Conservation (phyloP, 768 basidiomycete species). For the Leccinum obscurum region DNA sequence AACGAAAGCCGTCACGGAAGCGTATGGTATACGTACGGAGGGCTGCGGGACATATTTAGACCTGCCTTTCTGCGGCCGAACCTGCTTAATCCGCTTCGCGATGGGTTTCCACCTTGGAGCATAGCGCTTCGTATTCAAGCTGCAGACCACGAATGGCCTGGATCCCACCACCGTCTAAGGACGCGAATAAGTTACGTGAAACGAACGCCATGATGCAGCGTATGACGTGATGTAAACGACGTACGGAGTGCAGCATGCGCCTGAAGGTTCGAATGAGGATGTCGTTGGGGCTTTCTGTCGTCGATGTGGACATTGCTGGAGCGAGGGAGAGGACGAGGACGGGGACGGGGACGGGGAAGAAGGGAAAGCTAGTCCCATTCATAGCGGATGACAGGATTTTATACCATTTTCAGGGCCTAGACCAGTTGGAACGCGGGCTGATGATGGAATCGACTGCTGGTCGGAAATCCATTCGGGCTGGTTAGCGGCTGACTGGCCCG, state of each 20-base stretch:
- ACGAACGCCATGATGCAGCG: neutral
- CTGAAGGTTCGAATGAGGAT: neutral
- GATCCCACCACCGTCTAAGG: neutral
- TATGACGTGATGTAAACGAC: neutral
- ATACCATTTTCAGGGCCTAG: neutral
- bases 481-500: neutral
- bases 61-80: neutral
- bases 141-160: slow-evolving; percentile 15
- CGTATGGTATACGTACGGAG: neutral
- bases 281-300: slow-evolving; percentile 5
- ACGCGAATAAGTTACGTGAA: neutral
- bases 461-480: neutral
- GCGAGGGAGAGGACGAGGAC: neutral
- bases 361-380: neutral
- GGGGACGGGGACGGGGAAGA: neutral
- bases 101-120: neutral
- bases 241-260: neutral
- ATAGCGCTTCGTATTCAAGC: slow-evolving; percentile 1
- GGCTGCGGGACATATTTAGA: neutral
- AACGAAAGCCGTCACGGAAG: neutral
- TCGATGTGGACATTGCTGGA: neutral
- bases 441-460: neutral
- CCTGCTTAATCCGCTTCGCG: neutral
- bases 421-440: neutral
- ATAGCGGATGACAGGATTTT: neutral